Base-by-base conservation (phyloP, 495 filamentous ascomycete species). In the Astrothelium macrocarpum region DNA sequence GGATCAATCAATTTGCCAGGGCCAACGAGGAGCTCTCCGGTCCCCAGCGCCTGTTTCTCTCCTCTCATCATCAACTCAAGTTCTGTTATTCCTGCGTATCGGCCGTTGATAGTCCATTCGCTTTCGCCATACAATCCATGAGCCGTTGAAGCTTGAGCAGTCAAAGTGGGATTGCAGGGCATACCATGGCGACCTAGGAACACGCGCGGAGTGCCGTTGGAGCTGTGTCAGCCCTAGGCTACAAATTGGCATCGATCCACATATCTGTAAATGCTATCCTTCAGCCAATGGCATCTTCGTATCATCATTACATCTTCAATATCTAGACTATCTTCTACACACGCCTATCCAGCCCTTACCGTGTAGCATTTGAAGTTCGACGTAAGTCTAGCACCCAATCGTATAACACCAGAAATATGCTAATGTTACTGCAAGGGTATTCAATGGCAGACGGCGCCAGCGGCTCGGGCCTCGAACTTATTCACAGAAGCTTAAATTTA, bases 181-280 rank as follows among this genome's bases (percentile, higher is more conserved):
- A 1, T 64, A 69, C 69, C 70, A 63, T 71, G 70, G 14, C 70
- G 64, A 45, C 26, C 49, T 12, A 71, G 62, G 61, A 71, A 68
- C 18, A 71, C 70, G n/a, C 70, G 62, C 14, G 70, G 70, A n/a
- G 69, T 71, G 1, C 36, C 36, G n/a, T n/a, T 26, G 64, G 59
- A 62, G 67, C 69, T 36, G 31, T 66, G 36, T 67, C 67, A 28
- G 67, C n/a, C n/a, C n/a, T n/a, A 67, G 61, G 66, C 67, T 49
- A 20, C 43, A 49, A 49, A 14, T 5, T 39, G 34, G 34, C 34
- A 39, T 14, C 34, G 34, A 39, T 39, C 34, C 34, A 39, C 34
- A n/a, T n/a, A n/a, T n/a, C n/a, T n/a, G 34, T 39, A 39, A 39
- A 14, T 39, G 5, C 14, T 39, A 39, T 39, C 34, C 34, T 14